Base-by-base conservation (phyloP, 202 grass and related monocot genomes). In the Alloteropsis angusta region DNA sequence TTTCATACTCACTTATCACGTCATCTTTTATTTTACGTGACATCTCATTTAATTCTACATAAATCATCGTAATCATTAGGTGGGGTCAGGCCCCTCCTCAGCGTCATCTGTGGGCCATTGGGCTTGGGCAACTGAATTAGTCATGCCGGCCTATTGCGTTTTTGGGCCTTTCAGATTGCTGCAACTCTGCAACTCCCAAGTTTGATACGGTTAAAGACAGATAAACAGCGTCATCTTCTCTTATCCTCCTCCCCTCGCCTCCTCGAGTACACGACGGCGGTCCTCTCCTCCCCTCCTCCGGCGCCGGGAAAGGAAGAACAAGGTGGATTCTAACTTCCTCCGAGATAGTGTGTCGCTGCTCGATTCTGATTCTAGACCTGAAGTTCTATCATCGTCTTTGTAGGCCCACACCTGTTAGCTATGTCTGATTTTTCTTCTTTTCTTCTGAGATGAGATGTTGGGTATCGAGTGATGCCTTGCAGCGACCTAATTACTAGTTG, bases 221-320 rank as follows among this genome's bases (percentile, higher is more conserved):
- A 63, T 45, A 32, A 48, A 41, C 74, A 62, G 26, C 43, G 58
- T 69, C 77, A 25, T 68, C 84, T 60, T 61, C 84, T 76, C 84
- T 86, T 81, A 81, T 86, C 77, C 77, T 65, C 57, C 17, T 48
- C 47, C 22, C 42, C 44, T 23, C 42, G 11, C 14, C 54, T 34
- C 19, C 38, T 45, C 43, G 60, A 22, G 16, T 28, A 1, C 82
- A 18, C 60, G 9, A 9, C 74, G 14, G 58, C 68, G 45, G 23
- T 16, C 43, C 2, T 52, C 47, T 50, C n/a, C n/a, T n/a, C n/a
- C n/a, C 41, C 10, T 64, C 10, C 0, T 25, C 53, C 36, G 11
- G 53, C 42, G 19, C 10, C 19, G 52, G 52, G 45, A 3, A 48
- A 48, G 15, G 45, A 48, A 17, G 52, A 23, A 55, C 19, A 10